Evolutionary conservation across 768 basidiomycete genomes (phyloP).

Genomic region (Trametes sanguinea): DNA sequence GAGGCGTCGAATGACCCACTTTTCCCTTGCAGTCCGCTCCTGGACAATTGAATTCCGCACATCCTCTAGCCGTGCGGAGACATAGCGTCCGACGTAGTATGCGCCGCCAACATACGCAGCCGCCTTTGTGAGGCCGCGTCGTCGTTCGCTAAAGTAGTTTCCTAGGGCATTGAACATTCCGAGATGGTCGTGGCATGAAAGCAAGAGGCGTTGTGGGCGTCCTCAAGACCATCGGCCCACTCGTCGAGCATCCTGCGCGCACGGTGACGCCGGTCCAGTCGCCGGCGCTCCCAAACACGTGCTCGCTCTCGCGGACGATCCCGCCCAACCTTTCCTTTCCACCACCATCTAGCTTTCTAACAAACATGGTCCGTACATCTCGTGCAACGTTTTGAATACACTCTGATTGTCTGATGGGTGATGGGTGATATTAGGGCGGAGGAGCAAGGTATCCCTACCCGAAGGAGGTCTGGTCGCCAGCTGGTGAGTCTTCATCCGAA

Average conservation of each 20-base stretch:
- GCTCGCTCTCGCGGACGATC: conserved; percentile 17
- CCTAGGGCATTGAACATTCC: conserved; percentile 48
- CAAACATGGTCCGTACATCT: conserved; percentile 23
- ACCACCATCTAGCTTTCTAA: conserved; percentile 18
- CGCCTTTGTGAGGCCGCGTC: conserved; percentile 47
- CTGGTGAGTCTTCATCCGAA: conserved; percentile 54
- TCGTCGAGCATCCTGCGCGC: conserved; percentile 1
- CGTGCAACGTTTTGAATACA: not conserved
- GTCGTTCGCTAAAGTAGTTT: conserved; percentile 52
- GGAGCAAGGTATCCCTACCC: conserved; percentile 90
- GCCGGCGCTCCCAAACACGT: conserved; percentile 30
- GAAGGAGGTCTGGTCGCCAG: conserved; percentile 93
- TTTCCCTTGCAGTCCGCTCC: conserved; percentile 65
- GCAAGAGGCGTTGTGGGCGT: conserved; percentile 14
- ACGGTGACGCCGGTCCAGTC: conserved; percentile 9
- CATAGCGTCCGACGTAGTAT: conserved; percentile 65
- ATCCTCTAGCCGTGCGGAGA: conserved; percentile 63
- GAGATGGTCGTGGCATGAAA: conserved; percentile 23
- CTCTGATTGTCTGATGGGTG: not conserved
- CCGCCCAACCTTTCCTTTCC: conserved; percentile 17
- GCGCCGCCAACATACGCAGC: conserved; percentile 57
- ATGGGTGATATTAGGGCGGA: conserved; percentile 59
- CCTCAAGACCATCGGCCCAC: conserved; percentile 2
- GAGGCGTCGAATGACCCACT: conserved; percentile 46
- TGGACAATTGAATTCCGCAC: conserved; percentile 61